A percentile compares a stretch with the other conserved stretches of the same genome.
Evolutionary conservation across 1,284 basidiomycete species (phyloP).

Genomic region (Trametes sp.): DNA sequence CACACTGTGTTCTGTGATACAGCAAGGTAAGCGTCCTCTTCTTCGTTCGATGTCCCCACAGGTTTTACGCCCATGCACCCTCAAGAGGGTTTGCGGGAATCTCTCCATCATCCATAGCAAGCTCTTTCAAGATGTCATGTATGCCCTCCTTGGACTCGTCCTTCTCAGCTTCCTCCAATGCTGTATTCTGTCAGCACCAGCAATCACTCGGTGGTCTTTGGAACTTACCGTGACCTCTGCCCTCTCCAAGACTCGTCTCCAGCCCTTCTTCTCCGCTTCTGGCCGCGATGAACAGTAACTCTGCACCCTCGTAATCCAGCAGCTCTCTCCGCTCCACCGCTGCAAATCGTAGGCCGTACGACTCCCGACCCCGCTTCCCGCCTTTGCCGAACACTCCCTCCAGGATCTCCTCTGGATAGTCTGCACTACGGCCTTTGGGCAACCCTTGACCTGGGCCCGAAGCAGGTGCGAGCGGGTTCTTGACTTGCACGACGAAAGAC

Average conservation of each 20-base stretch:
- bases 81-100: constrained; percentile 59
- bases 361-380: constrained; percentile 48
- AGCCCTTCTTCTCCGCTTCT: constrained; percentile 55
- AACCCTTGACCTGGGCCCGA: constrained; percentile 46
- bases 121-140: constrained; percentile 57
- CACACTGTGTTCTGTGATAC: constrained; percentile 1
- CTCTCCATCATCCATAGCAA: constrained; percentile 53
- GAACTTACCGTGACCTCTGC: constrained; percentile 55
- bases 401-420: constrained; percentile 57
- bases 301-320: constrained; percentile 63
- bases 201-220: constrained; percentile 26
- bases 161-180: constrained; percentile 41
- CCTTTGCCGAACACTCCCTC: constrained; percentile 56
- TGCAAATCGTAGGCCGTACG: constrained; percentile 59
- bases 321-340: constrained; percentile 60
- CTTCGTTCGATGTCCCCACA: background rate
- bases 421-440: constrained; percentile 46
- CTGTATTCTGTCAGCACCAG: constrained; percentile 41
- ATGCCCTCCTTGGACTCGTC: constrained; percentile 52
- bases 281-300: constrained; percentile 67
- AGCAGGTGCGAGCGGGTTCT: constrained; percentile 60
- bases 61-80: constrained; percentile 52
- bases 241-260: constrained; percentile 58
- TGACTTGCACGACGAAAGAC: constrained; percentile 63
- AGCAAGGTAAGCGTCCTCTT: constrained; percentile 5